A percentile compares a stretch with the other conserved stretches of the same genome.
Conservation (phyloP, 2,329 filamentous ascomycete species). For the Thelonectria discophora region DNA sequence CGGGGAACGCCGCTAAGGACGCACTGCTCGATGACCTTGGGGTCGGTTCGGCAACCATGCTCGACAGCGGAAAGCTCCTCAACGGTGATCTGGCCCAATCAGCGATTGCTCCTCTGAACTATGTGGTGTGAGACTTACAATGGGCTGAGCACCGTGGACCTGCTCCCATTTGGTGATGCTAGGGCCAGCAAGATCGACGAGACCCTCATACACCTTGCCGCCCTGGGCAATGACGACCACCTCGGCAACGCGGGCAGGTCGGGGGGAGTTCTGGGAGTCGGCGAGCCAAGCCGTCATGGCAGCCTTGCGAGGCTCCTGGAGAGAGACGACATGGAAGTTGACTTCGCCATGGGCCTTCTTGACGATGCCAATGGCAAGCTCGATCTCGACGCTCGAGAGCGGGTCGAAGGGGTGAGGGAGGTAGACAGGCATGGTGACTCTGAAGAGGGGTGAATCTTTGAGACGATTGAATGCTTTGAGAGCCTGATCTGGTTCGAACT, state of each 20-base stretch:
- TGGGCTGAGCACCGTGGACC: constrained; percentile 80
- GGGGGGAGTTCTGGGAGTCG: constrained; percentile 65
- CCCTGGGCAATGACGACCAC: constrained; percentile 82
- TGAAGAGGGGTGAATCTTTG: constrained; percentile 10
- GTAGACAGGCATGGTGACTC: constrained; percentile 21
- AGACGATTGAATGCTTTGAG: constrained; percentile 6
- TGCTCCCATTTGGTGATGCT: constrained; percentile 78
- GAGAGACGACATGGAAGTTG: constrained; percentile 85
- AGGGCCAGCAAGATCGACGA: constrained; percentile 77
- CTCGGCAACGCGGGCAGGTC: constrained; percentile 79
- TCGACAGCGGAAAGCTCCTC: constrained; percentile 88
- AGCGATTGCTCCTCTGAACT: not conserved
- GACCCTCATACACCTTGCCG: constrained; percentile 83
- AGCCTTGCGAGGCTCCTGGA: constrained; percentile 85
- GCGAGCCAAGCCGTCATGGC: constrained; percentile 84
- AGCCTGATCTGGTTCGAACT: not conserved
- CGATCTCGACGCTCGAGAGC: constrained; percentile 70
- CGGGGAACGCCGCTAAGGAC: constrained; percentile 80
- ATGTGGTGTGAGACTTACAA: constrained; percentile 59
- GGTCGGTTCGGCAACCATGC: constrained; percentile 76
- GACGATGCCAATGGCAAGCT: constrained; percentile 72
- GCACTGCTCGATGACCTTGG: constrained; percentile 91
- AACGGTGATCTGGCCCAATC: constrained; percentile 76
- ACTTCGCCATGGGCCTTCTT: constrained; percentile 75
- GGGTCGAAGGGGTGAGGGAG: constrained; percentile 42